These are phyloP conservation scores for apple (Malus domestica) DNA, from an alignment of 306 rosid species.

Conservation along the genomic window ASM211411v1 NC_041793.1:40052501-40053000, in stretches of 20 bases:
- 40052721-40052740: slow-evolving; percentile 42
- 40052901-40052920: slow-evolving; percentile 79
- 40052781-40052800: slow-evolving; percentile 92
- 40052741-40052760: slow-evolving; percentile 37
- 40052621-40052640: slow-evolving; percentile 34
- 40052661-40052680: slow-evolving; percentile 67
- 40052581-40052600: slow-evolving; percentile 42
- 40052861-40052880: slow-evolving; percentile 91
- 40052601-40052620: slow-evolving; percentile 49
- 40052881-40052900: slow-evolving; percentile 94
- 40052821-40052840: slow-evolving; percentile 35
- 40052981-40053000: slow-evolving; percentile 93
- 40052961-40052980: slow-evolving; percentile 99
- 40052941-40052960: slow-evolving; percentile 86
- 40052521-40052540: slow-evolving; percentile 82
- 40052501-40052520: slow-evolving; percentile 39
- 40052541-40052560: slow-evolving; percentile 56
- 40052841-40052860: slow-evolving; percentile 94
- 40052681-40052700: slow-evolving; percentile 78
- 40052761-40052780: slow-evolving; percentile 67
- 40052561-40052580: slow-evolving; percentile 47
- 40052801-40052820: slow-evolving; percentile 52
- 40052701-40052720: slow-evolving; percentile 97
- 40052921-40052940: slow-evolving; percentile 64
- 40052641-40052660: slow-evolving; percentile 50